Evolutionary conservation across 2,329 filamentous ascomycete species (phyloP), one percentile per base, ranked within the genome.

Genomic region (Colletotrichum brevisporum): DNA sequence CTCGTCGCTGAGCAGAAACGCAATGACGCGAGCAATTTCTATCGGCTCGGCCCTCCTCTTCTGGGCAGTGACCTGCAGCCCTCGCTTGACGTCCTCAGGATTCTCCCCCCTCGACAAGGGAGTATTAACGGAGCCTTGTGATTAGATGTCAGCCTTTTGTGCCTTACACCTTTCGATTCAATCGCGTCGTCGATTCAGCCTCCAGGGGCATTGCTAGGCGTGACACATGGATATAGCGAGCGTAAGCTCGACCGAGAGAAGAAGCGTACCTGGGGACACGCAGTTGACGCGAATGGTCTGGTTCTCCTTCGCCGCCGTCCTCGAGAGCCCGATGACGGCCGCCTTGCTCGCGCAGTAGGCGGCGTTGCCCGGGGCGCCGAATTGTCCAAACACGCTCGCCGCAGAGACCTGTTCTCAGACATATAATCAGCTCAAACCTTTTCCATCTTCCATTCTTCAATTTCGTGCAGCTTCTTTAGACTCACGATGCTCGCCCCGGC

Each of bases 401-500:
- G 82, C 80, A 72, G 45, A 78, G 72, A 2, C 77, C 77, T 75
- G 45, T 21, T 43, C 18, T 15, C 6, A n/a, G 54, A 12, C 13
- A 18, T 4, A 21, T 57, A 45, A 57, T 39, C 21, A 31, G 18
- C 36, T 43, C 12, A 24, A 24, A 2, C 21, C 2, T 3, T 24
- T 24, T 24, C 21, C 21, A 24, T 24, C 21, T 24, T 24, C n/a
- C n/a, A 3, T 1, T 50, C 77, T 75, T 15, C 77, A 75, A 54
- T 87, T 86, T 39, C 85, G 83, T 21, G 85, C 84, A 48, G 83
- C 86, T 31, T n/a, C n/a, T 84, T 80, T 31, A 86, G 80, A 73
- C 83, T 85, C 59, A 86, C 84, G 59, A 86, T 82, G 73, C 82
- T 84, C 0, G 81, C 83, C 26, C 77, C 72, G 12, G 77, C 74